Conservation (phyloP, 1,139 yeast species). For the Sugiyamaella pinicola region DNA sequence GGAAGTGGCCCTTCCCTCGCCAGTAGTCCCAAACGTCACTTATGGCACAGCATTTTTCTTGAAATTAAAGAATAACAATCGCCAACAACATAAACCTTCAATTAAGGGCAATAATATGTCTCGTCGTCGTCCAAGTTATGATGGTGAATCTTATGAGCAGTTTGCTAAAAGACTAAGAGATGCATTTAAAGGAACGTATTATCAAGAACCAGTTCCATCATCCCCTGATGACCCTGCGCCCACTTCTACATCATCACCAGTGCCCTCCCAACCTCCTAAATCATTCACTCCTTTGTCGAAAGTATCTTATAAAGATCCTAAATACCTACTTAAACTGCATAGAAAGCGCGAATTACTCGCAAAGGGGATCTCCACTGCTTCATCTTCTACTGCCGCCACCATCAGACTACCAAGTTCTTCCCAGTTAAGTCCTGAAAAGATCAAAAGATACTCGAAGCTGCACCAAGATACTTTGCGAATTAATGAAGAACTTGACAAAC, state of each 20-base stretch:
- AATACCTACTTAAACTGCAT: slow-evolving; percentile 11
- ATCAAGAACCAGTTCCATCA: slow-evolving; percentile 13
- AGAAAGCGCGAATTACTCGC: slow-evolving; percentile 14
- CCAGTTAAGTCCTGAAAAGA: slow-evolving; percentile 23
- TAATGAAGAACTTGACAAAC: slow-evolving; percentile 27
- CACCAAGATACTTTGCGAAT: slow-evolving; percentile 27
- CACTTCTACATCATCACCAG: background rate
- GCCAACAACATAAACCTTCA: slow-evolving; percentile 11
- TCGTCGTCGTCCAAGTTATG: background rate
- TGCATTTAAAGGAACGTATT: slow-evolving; percentile 25
- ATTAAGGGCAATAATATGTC: background rate
- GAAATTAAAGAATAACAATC: background rate
- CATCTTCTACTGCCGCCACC: slow-evolving; percentile 12
- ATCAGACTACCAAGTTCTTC: slow-evolving; percentile 17
- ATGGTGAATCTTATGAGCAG: slow-evolving; percentile 16
- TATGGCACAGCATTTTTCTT: slow-evolving; percentile 27
- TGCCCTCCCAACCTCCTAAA: background rate
- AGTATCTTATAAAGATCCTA: slow-evolving; percentile 19
- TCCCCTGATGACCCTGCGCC: background rate
- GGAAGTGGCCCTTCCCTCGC: background rate
- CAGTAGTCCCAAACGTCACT: slow-evolving; percentile 21
- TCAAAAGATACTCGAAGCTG: slow-evolving; percentile 20
- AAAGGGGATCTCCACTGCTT: slow-evolving; percentile 3
- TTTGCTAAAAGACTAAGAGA: slow-evolving; percentile 23
- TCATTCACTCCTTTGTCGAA: slow-evolving; percentile 16